Evolutionary conservation across 2,329 filamentous ascomycete species (phyloP).

Genomic region (Calonectria naviculata): DNA sequence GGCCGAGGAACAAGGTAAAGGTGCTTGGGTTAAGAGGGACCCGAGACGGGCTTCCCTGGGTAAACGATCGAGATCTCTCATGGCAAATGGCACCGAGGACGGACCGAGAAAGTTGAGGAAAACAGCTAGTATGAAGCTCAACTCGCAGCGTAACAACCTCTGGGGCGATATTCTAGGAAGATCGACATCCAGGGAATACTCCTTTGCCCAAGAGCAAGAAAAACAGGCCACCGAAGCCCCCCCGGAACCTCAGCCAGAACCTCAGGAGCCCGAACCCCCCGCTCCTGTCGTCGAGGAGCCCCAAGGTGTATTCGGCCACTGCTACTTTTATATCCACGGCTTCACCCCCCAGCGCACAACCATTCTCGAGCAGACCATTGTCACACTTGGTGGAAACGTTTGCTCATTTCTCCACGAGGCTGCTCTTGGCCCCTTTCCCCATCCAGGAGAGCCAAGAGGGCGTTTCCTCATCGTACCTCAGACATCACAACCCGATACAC

Average conservation of each 20-base stretch:
- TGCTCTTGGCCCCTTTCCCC: conserved; percentile 41
- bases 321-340: conserved; percentile 69
- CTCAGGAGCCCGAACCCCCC: conserved; percentile 16
- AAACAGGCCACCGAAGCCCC: conserved; percentile 16
- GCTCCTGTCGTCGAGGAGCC: conserved; percentile 23
- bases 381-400: conserved; percentile 59
- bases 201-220: conserved; percentile 41
- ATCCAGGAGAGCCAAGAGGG: conserved; percentile 41
- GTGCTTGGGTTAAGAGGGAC: conserved; percentile 74
- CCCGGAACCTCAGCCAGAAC: conserved; percentile 15
- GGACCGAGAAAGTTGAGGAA: conserved; percentile 86
- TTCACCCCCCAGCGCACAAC: conserved; percentile 65
- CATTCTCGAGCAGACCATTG: conserved; percentile 59
- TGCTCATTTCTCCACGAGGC: conserved; percentile 56
- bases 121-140: conserved; percentile 86
- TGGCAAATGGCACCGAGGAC: conserved; percentile 58
- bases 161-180: conserved; percentile 87
- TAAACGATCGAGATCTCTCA: conserved; percentile 69
- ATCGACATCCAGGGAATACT: conserved; percentile 49
- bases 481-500: conserved; percentile 56
- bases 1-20: conserved; percentile 76
- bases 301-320: conserved; percentile 63
- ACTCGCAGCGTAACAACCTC: conserved; percentile 82
- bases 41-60: conserved; percentile 59
- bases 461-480: conserved; percentile 69